phyloP scores from a whole-genome alignment of 2,329 filamentous ascomycete genomes.

The Fusarium concolor region DNA sequence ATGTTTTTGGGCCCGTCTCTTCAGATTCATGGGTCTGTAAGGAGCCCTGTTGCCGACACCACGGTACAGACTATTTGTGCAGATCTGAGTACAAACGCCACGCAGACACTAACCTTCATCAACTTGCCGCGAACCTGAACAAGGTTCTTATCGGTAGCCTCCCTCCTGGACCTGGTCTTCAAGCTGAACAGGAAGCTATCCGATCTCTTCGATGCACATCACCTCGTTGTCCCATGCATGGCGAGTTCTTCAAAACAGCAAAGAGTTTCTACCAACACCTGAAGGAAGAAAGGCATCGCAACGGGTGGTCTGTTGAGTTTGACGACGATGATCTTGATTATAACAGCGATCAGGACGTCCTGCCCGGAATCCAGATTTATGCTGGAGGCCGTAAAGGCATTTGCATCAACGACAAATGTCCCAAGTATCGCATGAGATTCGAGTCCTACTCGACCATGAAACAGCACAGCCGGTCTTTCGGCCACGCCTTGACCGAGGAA shows the following conservation, averaged over 20 bases:
- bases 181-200: slow-evolving; percentile 36
- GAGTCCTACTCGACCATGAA: background rate
- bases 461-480: slow-evolving; percentile 17
- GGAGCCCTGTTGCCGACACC: slow-evolving; percentile 35
- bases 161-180: background rate
- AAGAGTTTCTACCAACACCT: slow-evolving; percentile 28
- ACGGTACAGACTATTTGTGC: slow-evolving; percentile 29
- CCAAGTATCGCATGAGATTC: slow-evolving; percentile 4
- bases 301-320: background rate
- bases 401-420: slow-evolving; percentile 23
- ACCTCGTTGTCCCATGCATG: slow-evolving; percentile 17
- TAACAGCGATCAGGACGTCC: background rate
- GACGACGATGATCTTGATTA: background rate
- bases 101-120: slow-evolving; percentile 5
- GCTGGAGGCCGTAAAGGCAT: background rate
- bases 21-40: slow-evolving; percentile 9
- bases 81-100: slow-evolving; percentile 37
- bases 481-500: slow-evolving; percentile 1
- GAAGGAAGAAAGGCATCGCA: slow-evolving; percentile 3
- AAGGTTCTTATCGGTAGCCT: slow-evolving; percentile 2
- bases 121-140: slow-evolving; percentile 27
- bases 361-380: slow-evolving; percentile 17
- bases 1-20: background rate
- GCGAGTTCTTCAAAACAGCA: slow-evolving; percentile 7
- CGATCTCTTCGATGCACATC: slow-evolving; percentile 31